Evolutionary conservation across 2,329 filamentous ascomycete genomes (phyloP).

Genomic region (Sporothrix protearum): DNA sequence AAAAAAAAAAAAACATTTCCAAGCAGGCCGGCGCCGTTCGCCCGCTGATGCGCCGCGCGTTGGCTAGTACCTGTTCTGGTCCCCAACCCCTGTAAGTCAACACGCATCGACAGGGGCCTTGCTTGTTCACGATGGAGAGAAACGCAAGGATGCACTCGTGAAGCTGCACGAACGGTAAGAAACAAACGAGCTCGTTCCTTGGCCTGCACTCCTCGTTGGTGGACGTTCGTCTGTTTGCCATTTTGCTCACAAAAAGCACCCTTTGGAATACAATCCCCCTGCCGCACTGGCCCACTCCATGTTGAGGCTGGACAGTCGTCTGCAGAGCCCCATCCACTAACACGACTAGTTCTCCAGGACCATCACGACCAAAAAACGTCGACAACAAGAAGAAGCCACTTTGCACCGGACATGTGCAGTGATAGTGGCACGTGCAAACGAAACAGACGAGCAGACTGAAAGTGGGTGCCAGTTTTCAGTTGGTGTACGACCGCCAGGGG

Average conservation of each 20-base stretch:
- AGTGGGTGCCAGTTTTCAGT: background rate
- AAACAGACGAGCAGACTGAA: background rate
- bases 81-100: background rate
- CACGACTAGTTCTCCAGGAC: background rate
- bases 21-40: background rate
- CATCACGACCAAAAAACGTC: background rate
- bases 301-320: background rate
- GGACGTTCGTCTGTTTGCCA: background rate
- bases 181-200: background rate
- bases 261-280: background rate
- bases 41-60: background rate
- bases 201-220: constrained; percentile 5
- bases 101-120: background rate
- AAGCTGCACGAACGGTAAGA: background rate
- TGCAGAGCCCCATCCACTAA: background rate
- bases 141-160: background rate
- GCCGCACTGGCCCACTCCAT: background rate
- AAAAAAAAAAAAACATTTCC: no score
- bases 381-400: background rate
- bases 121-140: background rate
- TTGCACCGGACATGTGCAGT: background rate
- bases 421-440: background rate
- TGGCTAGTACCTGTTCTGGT: background rate
- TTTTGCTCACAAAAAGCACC: background rate
- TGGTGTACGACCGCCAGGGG: background rate